These are phyloP conservation scores for Neonothopanus nambi DNA, from an alignment of 1,284 basidiomycete genomes.

Conservation along the genomic window DNA sequence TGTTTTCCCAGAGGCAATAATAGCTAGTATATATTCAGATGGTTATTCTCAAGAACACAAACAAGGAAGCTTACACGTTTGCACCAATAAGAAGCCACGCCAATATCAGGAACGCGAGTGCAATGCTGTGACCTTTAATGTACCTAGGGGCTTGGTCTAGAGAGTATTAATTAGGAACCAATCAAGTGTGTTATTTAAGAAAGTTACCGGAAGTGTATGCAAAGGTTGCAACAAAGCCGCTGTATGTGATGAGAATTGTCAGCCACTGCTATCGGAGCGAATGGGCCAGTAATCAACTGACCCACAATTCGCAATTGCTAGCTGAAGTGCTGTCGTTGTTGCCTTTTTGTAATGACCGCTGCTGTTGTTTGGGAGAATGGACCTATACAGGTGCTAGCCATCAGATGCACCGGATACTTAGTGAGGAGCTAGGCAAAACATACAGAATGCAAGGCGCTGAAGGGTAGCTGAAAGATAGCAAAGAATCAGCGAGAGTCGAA, in stretches of 20 bases:
- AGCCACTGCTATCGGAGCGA: neutral
- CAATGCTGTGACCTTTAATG: conserved; percentile 54
- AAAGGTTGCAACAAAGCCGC: conserved; percentile 63
- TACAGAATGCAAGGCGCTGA: conserved; percentile 55
- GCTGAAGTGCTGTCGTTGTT: conserved; percentile 56
- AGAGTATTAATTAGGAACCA: neutral
- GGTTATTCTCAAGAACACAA: neutral
- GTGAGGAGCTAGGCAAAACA: too few relatives aligned
- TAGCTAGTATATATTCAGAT: conserved; percentile 29
- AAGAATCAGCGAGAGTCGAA: conserved; percentile 3
- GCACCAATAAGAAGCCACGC: conserved; percentile 51
- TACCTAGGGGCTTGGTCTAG: conserved; percentile 56
- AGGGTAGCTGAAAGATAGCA: conserved; percentile 42
- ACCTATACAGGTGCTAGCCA: conserved; percentile 32
- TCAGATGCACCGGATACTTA: too few relatives aligned
- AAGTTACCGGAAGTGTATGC: conserved; percentile 50
- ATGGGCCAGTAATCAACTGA: conserved; percentile 18
- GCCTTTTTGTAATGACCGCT: conserved; percentile 65
- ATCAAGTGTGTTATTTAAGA: neutral
- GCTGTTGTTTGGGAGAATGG: conserved; percentile 63
- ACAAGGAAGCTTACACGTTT: conserved; percentile 49
- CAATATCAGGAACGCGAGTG: conserved; percentile 49
- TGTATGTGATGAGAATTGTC: conserved; percentile 22
- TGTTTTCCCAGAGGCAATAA: conserved; percentile 64
- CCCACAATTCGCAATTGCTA: conserved; percentile 58